phyloP scores from a whole-genome alignment of 257 asterid genomes.

The Avicennia marina region DNA sequence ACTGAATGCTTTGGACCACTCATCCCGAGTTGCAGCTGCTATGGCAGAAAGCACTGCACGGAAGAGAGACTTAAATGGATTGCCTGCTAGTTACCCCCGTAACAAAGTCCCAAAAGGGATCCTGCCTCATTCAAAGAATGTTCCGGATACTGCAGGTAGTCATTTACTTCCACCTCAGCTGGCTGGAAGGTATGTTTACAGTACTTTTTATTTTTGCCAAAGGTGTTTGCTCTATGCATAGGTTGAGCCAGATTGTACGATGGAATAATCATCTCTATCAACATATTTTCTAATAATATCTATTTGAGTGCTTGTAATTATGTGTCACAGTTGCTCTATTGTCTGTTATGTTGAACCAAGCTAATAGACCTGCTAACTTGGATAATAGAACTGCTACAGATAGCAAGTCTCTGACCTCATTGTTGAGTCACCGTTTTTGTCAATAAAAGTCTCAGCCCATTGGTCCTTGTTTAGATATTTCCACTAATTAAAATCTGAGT shows the following conservation, averaged over 20 bases:
- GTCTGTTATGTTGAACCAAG: constrained; percentile 2
- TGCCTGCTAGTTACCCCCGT: constrained; percentile 48
- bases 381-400: background rate
- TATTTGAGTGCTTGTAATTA: background rate
- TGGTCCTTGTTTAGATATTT: background rate
- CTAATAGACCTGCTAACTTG: background rate
- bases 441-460: background rate
- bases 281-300: background rate
- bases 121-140: constrained; percentile 53
- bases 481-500: background rate
- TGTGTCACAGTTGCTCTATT: background rate
- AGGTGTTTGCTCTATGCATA: too few species aligned
- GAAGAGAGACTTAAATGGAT: constrained; percentile 56
- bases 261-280: constrained; percentile 2
- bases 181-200: constrained; percentile 58
- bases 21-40: constrained; percentile 84
- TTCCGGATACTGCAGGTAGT: constrained; percentile 61
- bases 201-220: background rate
- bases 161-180: constrained; percentile 81
- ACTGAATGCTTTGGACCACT: constrained; percentile 40
- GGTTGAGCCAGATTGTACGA: background rate
- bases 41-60: constrained; percentile 68
- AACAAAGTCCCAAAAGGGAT: constrained; percentile 65
- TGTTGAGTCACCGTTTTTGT: background rate
- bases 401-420: background rate